A percentile compares a stretch with the other conserved stretches of the same genome.
phyloP scores from a whole-genome alignment of 2,329 filamentous ascomycete species.

The Trichoderma asperellum region DNA sequence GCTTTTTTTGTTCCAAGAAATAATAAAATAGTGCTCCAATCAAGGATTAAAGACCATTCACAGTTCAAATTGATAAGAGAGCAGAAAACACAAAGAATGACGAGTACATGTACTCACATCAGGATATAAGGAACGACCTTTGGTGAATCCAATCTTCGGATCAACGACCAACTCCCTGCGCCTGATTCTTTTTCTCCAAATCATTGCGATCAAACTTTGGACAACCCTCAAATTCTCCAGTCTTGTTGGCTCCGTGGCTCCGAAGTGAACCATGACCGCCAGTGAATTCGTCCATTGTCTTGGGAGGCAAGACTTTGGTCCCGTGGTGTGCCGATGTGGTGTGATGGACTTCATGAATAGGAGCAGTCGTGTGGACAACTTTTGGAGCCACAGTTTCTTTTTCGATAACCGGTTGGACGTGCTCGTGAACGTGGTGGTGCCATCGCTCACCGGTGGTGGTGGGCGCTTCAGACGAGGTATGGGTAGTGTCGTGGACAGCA shows the following conservation, averaged over 20 bases:
- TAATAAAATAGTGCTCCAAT: too few species aligned
- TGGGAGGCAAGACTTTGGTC: slow-evolving; percentile 64
- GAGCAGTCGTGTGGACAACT: slow-evolving; percentile 72
- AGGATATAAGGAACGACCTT: neutral
- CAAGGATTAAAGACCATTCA: too few species aligned
- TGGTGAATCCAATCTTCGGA: neutral
- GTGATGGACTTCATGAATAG: slow-evolving; percentile 73
- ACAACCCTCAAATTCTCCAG: slow-evolving; percentile 65
- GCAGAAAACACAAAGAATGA: neutral
- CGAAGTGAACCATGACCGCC: slow-evolving; percentile 44
- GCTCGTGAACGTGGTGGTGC: slow-evolving; percentile 62
- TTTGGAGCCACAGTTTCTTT: slow-evolving; percentile 70
- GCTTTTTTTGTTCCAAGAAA: too few species aligned
- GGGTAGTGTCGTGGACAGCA: slow-evolving; percentile 38
- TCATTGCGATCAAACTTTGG: slow-evolving; percentile 46
- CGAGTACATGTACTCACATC: neutral
- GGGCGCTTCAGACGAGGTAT: slow-evolving; percentile 36
- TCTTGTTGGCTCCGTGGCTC: slow-evolving; percentile 56
- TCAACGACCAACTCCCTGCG: neutral
- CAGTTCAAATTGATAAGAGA: too few species aligned
- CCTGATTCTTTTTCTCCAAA: neutral
- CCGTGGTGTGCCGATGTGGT: slow-evolving; percentile 68
- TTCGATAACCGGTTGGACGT: slow-evolving; percentile 71
- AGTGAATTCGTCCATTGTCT: slow-evolving; percentile 67
- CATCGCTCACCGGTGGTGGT: slow-evolving; percentile 39